phyloP scores from a whole-genome alignment of 257 asterid genomes.

The Capsicum pubescens region DNA sequence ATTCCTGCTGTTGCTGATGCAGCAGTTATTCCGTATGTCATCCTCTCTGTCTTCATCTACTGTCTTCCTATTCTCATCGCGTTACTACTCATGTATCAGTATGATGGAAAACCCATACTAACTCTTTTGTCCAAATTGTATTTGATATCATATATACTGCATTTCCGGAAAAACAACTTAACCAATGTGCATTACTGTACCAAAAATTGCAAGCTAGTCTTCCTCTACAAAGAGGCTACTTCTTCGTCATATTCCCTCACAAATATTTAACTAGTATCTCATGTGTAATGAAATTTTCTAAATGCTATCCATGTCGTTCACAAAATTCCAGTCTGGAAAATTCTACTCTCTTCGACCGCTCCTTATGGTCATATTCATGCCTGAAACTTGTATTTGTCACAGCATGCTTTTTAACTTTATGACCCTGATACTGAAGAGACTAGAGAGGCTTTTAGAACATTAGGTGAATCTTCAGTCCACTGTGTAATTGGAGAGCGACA shows the following conservation, averaged over 20 bases:
- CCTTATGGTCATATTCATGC: not conserved
- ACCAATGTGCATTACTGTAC: not conserved
- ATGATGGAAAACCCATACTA: not conserved
- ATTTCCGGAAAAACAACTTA: not conserved
- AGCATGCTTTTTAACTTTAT: not conserved
- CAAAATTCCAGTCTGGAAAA: not conserved
- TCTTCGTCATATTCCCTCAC: not conserved
- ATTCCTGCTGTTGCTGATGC: slow-evolving; percentile 86
- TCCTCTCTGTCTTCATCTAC: not conserved
- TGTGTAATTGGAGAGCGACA: not conserved
- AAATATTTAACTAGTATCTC: not conserved
- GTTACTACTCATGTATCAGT: not conserved
- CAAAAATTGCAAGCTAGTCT: not conserved
- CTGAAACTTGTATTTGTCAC: not conserved
- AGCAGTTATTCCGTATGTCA: slow-evolving; percentile 91
- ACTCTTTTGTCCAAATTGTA: not conserved
- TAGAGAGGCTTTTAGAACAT: slow-evolving; percentile 5
- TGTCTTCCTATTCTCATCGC: not conserved
- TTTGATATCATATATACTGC: not conserved
- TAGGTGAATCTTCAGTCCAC: not conserved
- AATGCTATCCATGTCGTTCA: not conserved
- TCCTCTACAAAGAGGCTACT: not conserved
- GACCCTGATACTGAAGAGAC: not conserved
- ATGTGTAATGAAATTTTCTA: not conserved
- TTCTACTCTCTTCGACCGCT: not conserved